Evolutionary conservation across 352 stramenopile genomes (phyloP).

Genomic region (Phytophthora vignae): DNA sequence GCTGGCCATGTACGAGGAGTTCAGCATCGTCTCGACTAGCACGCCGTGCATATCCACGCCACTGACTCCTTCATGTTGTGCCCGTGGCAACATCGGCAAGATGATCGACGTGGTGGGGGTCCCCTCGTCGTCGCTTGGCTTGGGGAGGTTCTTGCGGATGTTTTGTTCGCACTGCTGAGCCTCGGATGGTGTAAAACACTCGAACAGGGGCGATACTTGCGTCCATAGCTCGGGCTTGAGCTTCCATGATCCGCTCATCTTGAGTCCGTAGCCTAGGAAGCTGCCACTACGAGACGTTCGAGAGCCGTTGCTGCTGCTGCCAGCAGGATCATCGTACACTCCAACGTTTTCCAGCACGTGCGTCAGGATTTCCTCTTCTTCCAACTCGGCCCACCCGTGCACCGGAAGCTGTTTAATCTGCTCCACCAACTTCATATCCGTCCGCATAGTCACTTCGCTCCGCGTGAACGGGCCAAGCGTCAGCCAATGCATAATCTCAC

Average conservation of each 20-base stretch:
- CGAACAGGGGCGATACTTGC: conserved; percentile 70
- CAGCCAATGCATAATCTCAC: conserved; percentile 84
- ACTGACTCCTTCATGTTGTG: conserved; percentile 18
- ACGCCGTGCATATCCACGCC: conserved; percentile 41
- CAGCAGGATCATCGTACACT: conserved; percentile 60
- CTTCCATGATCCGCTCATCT: conserved; percentile 76
- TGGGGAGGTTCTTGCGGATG: conserved; percentile 51
- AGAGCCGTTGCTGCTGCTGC: conserved; percentile 20
- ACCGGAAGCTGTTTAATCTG: conserved; percentile 65
- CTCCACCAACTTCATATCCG: conserved; percentile 81
- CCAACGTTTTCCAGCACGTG: conserved; percentile 71
- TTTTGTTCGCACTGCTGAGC: conserved; percentile 82
- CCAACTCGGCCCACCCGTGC: conserved; percentile 63
- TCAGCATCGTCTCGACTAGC: conserved; percentile 55
- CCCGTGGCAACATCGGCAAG: conserved; percentile 44
- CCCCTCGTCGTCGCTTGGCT: conserved; percentile 14
- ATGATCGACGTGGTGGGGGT: conserved; percentile 15
- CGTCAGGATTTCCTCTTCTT: conserved; percentile 84
- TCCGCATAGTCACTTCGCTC: conserved; percentile 70
- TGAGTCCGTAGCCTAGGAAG: conserved; percentile 62
- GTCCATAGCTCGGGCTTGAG: conserved; percentile 65
- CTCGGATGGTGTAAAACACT: conserved; percentile 81
- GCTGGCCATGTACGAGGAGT: conserved; percentile 54
- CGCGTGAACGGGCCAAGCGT: conserved; percentile 71
- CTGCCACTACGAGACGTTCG: conserved; percentile 37